Base-by-base conservation (phyloP, 805 yeast genomes). In the Clavispora carvajalis region DNA sequence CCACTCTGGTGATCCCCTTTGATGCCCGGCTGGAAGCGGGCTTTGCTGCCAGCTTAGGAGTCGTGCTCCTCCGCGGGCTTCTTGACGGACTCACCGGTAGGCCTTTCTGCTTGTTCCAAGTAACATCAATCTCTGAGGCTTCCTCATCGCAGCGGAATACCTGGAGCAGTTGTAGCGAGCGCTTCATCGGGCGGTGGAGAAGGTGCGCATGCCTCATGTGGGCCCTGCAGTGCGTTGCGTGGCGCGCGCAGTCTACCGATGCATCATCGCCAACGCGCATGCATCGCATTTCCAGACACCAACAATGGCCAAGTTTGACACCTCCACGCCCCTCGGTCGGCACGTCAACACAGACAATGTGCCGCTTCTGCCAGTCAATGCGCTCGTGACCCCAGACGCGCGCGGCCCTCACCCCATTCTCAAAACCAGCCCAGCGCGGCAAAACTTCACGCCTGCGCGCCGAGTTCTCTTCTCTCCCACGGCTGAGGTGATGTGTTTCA, bases 281-380 rank as follows among this genome's bases (percentile, higher is more conserved):
- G 31, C 31, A 28, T 28, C 31, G 31, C 31, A 28, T 28, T 19
- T 28, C 12, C 19, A 28, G 16, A 28, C 31, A 28, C 19, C 16
- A 16, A 26, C 29, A 26, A 28, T 28, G 31, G 19, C 9, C 29
- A 16, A 28, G 19, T 28, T 28, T 28, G 31, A 28, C 31, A 47
- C 48, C n/a, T 55, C 60, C 21, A 55, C 60, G 1, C 59, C 60
- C 3, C 28, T 50, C 18, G 39, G 37, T 8, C 12, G 17, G 12
- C 15, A 18, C 25, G 8, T 39, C 3, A 31, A 31, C 11, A 23
- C 21, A 10, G 34, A 39, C 18, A 10, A 19, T 12, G 31, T 16
- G 12, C 19, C 16, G 31, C 31, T 28, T 6, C 31, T 28, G 31
- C 31, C 31, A 8, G 10, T 16, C 19, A 19, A 28, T 1, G 16